phyloP scores from a whole-genome alignment of 1,139 yeast species.

The Trichomonascaceae sp. region DNA sequence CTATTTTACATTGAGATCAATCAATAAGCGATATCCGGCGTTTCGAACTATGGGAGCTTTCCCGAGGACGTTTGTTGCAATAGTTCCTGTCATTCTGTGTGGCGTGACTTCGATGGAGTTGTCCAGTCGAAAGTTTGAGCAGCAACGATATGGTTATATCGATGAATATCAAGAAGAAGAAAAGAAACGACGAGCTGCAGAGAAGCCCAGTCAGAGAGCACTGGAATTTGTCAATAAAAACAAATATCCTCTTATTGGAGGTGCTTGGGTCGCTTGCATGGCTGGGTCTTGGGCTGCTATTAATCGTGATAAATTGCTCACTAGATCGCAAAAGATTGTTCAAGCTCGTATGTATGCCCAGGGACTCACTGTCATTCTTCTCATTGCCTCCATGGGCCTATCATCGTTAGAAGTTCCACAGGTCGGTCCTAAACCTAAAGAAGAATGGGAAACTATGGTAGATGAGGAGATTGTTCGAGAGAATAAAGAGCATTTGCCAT shows the following conservation, averaged over 20 bases:
- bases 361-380: constrained; percentile 46
- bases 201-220: constrained; percentile 4
- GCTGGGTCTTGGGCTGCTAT: constrained; percentile 77
- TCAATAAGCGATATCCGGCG: constrained; percentile 14
- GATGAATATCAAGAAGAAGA: constrained; percentile 10
- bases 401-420: constrained; percentile 32
- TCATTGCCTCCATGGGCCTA: constrained; percentile 31
- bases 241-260: constrained; percentile 71
- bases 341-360: constrained; percentile 96
- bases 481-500: constrained; percentile 20
- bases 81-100: constrained; percentile 27
- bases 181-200: constrained; percentile 9
- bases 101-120: constrained; percentile 32
- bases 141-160: constrained; percentile 16
- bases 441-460: constrained; percentile 27
- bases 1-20: constrained; percentile 32
- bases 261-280: constrained; percentile 82
- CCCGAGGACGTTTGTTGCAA: constrained; percentile 25
- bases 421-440: constrained; percentile 17
- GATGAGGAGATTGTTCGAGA: constrained; percentile 26
- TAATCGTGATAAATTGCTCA: constrained; percentile 70
- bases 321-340: constrained; percentile 77
- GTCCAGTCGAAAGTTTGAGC: constrained; percentile 32
- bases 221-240: constrained; percentile 33
- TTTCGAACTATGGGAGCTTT: constrained; percentile 19